phyloP scores from a whole-genome alignment of 225 moss, liverwort and hornwort genomes.

The Neckera pumila region DNA sequence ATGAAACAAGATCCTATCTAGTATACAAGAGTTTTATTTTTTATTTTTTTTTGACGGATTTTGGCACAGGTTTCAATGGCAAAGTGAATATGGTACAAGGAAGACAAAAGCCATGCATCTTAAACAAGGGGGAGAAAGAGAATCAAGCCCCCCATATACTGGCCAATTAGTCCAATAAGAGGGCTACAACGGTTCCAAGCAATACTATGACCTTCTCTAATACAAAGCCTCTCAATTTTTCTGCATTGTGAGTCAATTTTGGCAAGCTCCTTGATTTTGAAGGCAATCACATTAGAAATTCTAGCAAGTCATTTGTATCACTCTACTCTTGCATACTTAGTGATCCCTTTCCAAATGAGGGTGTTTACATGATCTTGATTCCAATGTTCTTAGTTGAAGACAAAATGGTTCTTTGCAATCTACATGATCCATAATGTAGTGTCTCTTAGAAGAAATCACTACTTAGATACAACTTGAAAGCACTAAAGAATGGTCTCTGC shows the following conservation, averaged over 20 bases:
- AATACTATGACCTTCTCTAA: neutral
- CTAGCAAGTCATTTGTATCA: neutral
- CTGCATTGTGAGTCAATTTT: neutral
- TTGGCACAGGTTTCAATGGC: neutral
- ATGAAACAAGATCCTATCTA: neutral
- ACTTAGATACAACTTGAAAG: too few species aligned
- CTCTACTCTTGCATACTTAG: accelerated
- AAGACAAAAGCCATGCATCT: neutral
- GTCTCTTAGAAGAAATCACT: neutral
- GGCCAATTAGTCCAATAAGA: neutral
- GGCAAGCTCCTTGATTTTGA: neutral
- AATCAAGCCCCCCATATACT: too few species aligned
- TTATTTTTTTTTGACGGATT: too few species aligned
- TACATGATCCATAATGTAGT: neutral
- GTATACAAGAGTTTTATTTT: neutral
- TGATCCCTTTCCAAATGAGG: neutral
- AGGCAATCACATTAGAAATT: neutral
- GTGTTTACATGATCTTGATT: neutral
- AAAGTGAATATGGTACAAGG: neutral
- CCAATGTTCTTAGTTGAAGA: neutral
- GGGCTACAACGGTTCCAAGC: accelerated
- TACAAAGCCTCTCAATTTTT: neutral
- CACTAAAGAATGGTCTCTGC: too few species aligned
- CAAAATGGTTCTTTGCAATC: neutral
- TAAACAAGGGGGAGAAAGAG: too few species aligned